Conservation (phyloP, 1,284 basidiomycete genomes). For the Wolfiporia cocos region DNA sequence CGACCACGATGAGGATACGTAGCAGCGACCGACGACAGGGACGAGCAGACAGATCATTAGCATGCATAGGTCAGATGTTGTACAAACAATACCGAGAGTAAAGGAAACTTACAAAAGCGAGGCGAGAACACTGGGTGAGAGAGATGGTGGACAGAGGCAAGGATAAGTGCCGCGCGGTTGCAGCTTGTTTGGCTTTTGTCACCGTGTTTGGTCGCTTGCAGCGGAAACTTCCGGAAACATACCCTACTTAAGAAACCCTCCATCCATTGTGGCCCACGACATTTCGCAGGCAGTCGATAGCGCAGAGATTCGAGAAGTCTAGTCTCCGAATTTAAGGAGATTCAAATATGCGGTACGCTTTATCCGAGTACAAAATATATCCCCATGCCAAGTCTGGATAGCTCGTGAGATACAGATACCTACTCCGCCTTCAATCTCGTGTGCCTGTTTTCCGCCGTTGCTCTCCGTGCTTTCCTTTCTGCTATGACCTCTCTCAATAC, state of each 20-base stretch:
- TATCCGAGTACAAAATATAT: too few relatives aligned
- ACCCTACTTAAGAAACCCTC: too few relatives aligned
- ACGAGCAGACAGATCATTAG: background rate
- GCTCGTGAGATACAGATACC: background rate
- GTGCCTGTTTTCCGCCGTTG: background rate
- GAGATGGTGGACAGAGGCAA: constrained; percentile 22
- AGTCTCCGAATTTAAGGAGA: too few relatives aligned
- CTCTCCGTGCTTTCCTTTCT: constrained; percentile 34
- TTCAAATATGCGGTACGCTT: too few relatives aligned
- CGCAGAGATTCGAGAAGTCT: too few relatives aligned
- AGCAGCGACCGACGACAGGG: constrained; percentile 10
- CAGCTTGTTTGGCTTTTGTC: constrained; percentile 19
- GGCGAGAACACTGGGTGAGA: constrained; percentile 13
- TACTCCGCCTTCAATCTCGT: background rate
- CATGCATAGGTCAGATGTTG: background rate
- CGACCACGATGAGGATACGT: constrained; percentile 12
- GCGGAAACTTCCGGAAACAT: constrained; percentile 15
- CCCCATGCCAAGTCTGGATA: too few relatives aligned
- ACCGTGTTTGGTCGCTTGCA: constrained; percentile 22
- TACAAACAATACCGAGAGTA: background rate
- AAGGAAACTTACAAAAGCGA: constrained; percentile 14
- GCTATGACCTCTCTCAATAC: constrained; percentile 61
- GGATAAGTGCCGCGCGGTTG: constrained; percentile 13
- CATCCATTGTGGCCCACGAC: too few relatives aligned
- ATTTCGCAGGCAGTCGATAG: too few relatives aligned